These are phyloP conservation scores for Aspergillus proliferans DNA, from an alignment of 2,329 filamentous ascomycete genomes.

Conservation along the genomic window DNA sequence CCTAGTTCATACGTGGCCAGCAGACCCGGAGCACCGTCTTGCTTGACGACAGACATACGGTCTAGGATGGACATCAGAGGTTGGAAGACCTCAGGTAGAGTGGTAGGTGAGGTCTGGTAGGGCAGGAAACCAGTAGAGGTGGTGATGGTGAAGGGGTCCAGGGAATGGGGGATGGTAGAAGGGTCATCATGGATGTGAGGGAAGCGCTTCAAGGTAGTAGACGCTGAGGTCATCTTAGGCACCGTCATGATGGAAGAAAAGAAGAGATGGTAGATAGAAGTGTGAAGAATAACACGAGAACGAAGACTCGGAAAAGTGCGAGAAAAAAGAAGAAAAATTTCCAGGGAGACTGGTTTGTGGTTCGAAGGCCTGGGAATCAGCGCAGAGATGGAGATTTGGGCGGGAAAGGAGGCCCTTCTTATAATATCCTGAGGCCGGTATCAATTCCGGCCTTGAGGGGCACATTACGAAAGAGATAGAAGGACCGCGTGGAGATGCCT, in stretches of 20 bases:
- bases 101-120: conserved; percentile 31
- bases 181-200: conserved; percentile 42
- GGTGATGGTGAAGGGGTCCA: conserved; percentile 45
- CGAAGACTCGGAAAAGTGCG: conserved; percentile 6
- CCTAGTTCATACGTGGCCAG: conserved; percentile 70
- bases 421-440: conserved; percentile 42
- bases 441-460: conserved; percentile 40
- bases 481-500: conserved; percentile 20
- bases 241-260: conserved; percentile 28
- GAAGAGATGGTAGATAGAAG: not conserved
- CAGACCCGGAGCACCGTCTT: conserved; percentile 67
- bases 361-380: conserved; percentile 12
- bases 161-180: conserved; percentile 30
- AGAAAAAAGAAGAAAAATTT: conserved; percentile 10
- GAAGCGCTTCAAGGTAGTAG: conserved; percentile 34
- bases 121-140: conserved; percentile 42
- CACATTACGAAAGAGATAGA: conserved; percentile 33
- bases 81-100: conserved; percentile 68
- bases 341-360: not conserved
- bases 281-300: conserved; percentile 2
- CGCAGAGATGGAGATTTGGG: conserved; percentile 15
- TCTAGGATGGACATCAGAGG: conserved; percentile 65
- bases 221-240: conserved; percentile 23
- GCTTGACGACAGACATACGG: conserved; percentile 72
- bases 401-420: conserved; percentile 32